Base-by-base conservation (phyloP, 2,329 filamentous ascomycete genomes). In the Cercospora sesami region DNA sequence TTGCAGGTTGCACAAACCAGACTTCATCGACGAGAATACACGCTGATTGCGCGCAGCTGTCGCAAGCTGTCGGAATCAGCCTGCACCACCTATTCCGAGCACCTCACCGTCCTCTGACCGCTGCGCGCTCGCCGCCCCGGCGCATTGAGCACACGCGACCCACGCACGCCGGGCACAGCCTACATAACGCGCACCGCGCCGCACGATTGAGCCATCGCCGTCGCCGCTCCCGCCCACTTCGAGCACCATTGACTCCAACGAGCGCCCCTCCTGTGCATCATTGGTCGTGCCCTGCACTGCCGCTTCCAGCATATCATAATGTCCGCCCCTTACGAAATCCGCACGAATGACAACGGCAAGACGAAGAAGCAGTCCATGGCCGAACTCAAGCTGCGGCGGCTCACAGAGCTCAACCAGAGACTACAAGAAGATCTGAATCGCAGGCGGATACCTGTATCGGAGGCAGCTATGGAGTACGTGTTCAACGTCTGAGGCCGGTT, bases 301-400 rank as follows among this genome's bases (percentile, higher is more conserved):
- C n/a, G 45, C 62, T 3, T 30, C 51, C 9, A 64, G 62, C 62
- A 58, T 58, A 39, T 68, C 73, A 82, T 75, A 73, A 89, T 88
- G 86, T 84, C 87, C 75, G 79, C 86, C 71, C 84, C 87, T 68
- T 90, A 90, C 81, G 88, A 90, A 79, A 84, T 89, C 75, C 87
- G 88, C 80, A 85, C 85, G 69, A 88, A 86, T 73, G 87, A 87
- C 74, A 87, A 89, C 78, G 84, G 86, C 74, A 89, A 87, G 86
- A 96, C 94, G 85, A 98, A 96, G 85, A 97, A 97, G 86, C 95
- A 98, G 84, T 97, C 93, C 80, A 98, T 99, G 92, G 94, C 94
- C 75, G 95, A 99, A 81, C 88, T 99, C 73, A 99, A 99, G 87
- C 89, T 98, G 77, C 90, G 95, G 78, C 91, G 95, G 73, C 86